Conservation (phyloP, 768 basidiomycete species). For the Hemileccinum rubropunctum region DNA sequence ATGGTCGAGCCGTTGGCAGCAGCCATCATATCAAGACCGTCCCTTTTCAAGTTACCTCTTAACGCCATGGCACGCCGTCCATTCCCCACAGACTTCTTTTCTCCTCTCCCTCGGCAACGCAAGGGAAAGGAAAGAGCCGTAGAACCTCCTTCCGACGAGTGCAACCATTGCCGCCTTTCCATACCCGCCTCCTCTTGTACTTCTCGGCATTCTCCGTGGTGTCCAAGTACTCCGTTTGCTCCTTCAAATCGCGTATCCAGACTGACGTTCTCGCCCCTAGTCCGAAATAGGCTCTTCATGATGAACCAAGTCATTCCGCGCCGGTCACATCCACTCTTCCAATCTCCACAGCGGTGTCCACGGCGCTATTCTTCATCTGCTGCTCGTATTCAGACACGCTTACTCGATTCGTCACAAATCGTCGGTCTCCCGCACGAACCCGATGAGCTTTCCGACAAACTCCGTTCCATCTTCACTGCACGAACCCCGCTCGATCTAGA, state of each 20-base stretch:
- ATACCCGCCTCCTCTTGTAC: slow-evolving; percentile 46
- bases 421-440: slow-evolving; percentile 3
- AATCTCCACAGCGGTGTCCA: slow-evolving; percentile 15
- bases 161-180: slow-evolving; percentile 26
- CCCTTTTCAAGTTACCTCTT: slow-evolving; percentile 28
- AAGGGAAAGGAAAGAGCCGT: slow-evolving; percentile 54
- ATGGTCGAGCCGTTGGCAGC: slow-evolving; percentile 67
- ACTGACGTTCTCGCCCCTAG: slow-evolving; percentile 18
- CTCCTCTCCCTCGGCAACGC: slow-evolving; percentile 46
- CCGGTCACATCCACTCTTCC: slow-evolving; percentile 17
- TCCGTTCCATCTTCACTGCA: slow-evolving; percentile 21
- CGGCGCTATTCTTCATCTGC: slow-evolving; percentile 25
- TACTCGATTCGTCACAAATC: slow-evolving; percentile 6
- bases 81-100: slow-evolving; percentile 51
- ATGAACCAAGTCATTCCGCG: slow-evolving; percentile 34
- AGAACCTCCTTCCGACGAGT: slow-evolving; percentile 27
- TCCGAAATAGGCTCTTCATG: slow-evolving; percentile 36
- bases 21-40: slow-evolving; percentile 42
- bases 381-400: slow-evolving; percentile 13
- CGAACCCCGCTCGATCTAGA: slow-evolving; percentile 32
- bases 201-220: slow-evolving; percentile 46
- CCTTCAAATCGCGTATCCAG: not conserved
- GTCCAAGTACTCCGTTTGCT: slow-evolving; percentile 38
- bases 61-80: slow-evolving; percentile 30
- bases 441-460: slow-evolving; percentile 5